Evolutionary conservation across 2,329 filamentous ascomycete genomes (phyloP).

Genomic region (Harringtonia aguacate): DNA sequence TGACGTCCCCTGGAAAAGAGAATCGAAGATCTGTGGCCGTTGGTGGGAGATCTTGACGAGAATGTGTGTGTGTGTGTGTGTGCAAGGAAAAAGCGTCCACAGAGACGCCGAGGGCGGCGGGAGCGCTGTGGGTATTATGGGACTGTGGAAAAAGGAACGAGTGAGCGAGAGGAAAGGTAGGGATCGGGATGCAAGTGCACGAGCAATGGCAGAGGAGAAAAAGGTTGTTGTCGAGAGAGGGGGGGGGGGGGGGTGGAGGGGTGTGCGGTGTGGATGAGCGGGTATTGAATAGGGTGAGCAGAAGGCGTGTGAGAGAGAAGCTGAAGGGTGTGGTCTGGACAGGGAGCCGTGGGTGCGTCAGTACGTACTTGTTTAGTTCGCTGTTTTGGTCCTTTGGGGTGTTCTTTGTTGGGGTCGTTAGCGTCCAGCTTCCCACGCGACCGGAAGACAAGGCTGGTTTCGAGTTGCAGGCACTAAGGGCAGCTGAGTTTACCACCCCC

Average conservation of each 20-base stretch:
- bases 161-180: neutral
- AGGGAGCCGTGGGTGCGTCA: neutral
- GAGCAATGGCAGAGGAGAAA: neutral
- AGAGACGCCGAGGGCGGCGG: neutral
- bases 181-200: neutral
- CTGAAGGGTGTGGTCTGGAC: neutral
- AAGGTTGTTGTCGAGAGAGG: neutral
- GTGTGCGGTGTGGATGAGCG: neutral
- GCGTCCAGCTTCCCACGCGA: conserved; percentile 2
- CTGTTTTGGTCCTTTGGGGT: no score
- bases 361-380: neutral
- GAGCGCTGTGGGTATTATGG: conserved; percentile 3
- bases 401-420: neutral
- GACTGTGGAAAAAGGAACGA: neutral
- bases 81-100: neutral
- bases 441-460: conserved; percentile 4
- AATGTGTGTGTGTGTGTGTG: no score
- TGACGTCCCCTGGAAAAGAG: neutral
- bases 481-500: no score
- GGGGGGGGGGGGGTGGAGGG: no score
- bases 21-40: no score
- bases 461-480: neutral
- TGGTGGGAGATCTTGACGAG: no score
- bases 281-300: neutral
- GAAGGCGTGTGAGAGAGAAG: neutral